Base-by-base conservation (phyloP, 1,284 basidiomycete species). In the Takashimella koratensis region DNA sequence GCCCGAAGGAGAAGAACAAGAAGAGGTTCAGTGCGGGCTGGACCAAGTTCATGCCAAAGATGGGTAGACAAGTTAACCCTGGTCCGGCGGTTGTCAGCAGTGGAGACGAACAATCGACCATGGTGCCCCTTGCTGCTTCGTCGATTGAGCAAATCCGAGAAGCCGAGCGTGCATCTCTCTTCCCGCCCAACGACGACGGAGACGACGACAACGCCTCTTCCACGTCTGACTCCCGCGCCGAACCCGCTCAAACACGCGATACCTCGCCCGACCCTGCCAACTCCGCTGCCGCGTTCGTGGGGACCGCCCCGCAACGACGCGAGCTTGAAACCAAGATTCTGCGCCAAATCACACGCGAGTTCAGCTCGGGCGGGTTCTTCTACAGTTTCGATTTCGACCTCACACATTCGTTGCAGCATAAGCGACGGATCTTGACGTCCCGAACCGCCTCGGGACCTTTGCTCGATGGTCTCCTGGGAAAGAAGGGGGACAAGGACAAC, bases 381-480 rank as follows among this genome's bases (percentile, higher is more conserved):
- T 77, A 78, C 70, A 73, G 73, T n/a, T 76, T 75, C 66, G 77
- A 78, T 40, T 73, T 76, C 48, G 80, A 82, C 62, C 71, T 80
- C 26, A 80, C 80, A 3, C 77, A 75, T 26, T 73, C 76, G 1
- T 59, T 80, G 23, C 79, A 81, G 57, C 66, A 70, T 53, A 80
- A 80, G 62, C 67, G 77, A 6, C 58, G 67, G 6, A 62, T 65
- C 2, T 52, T 78, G 19, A 48, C 62, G 6, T 54, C 60, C n/a
- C 52, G 65, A 1, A 55, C 54, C 4, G 56, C 59, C 2, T 61
- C 62, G 6, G 54, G 51, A 21, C 46, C 53, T 1, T 60, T 67
- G 0, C 58, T 72, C 11, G 60, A 60, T 8, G 51, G 62, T 27
- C 54, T 73, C 11, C 54, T 73, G 3, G n/a, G n/a, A n/a, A n/a